phyloP scores from a whole-genome alignment of 306 rosid species.

The Cicer pinnatifidum region DNA sequence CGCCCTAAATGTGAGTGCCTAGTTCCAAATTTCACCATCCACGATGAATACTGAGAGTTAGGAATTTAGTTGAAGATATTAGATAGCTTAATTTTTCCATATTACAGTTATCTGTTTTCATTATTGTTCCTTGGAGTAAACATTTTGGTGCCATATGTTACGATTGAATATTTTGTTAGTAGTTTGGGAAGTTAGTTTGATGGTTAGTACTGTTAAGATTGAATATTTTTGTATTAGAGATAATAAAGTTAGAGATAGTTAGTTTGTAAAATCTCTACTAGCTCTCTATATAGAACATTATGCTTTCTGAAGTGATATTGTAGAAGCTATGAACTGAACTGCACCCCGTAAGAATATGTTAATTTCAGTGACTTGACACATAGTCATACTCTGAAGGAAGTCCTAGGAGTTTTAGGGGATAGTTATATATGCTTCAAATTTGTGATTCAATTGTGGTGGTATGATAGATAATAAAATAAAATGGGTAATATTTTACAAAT shows the following conservation, averaged over 20 bases:
- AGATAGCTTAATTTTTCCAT: neutral
- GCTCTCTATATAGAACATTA: neutral
- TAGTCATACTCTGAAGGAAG: neutral
- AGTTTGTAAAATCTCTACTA: too few relatives aligned
- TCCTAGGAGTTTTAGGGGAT: constrained; percentile 25
- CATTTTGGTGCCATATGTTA: neutral
- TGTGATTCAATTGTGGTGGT: constrained; percentile 32
- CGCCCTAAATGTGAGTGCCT: constrained; percentile 71
- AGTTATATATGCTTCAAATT: constrained; percentile 10
- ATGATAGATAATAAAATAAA: constrained; percentile 1
- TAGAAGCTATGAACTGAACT: constrained; percentile 12
- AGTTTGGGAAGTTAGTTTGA: too few relatives aligned
- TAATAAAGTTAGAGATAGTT: too few relatives aligned
- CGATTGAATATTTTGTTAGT: too few relatives aligned
- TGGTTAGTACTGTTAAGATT: too few relatives aligned
- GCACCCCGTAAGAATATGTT: constrained; percentile 18
- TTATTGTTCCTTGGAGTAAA: constrained; percentile 21
- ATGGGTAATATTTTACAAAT: constrained; percentile 2
- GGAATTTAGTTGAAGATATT: constrained; percentile 4
- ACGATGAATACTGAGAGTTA: constrained; percentile 1
- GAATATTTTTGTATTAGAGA: too few relatives aligned
- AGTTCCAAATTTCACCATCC: neutral
- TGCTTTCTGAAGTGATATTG: constrained; percentile 5
- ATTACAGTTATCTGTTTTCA: neutral
- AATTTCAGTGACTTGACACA: neutral